Evolutionary conservation across 208 protist species (phyloP).

Genomic region (Wallacemonas sp.): DNA sequence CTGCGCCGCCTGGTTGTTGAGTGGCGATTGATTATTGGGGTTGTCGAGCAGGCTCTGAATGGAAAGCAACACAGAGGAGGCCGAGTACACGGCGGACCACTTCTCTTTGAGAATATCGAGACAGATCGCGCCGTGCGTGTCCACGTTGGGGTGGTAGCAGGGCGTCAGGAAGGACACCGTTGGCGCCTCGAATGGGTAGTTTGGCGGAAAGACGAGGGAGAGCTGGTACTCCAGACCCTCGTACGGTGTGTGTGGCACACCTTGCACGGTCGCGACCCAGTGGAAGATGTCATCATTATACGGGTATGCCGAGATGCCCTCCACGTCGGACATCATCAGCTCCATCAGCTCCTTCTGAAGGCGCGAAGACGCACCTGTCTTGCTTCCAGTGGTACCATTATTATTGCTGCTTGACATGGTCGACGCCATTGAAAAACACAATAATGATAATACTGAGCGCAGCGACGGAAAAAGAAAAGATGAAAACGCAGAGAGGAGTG

Average conservation of each 20-base stretch:
- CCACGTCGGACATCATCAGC: conserved; percentile 86
- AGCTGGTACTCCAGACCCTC: conserved; percentile 93
- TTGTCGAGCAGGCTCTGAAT: conserved; percentile 96
- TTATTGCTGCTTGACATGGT: conserved; percentile 13
- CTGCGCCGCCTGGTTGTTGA: conserved; percentile 93
- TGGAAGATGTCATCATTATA: conserved; percentile 93
- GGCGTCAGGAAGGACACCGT: conserved; percentile 92
- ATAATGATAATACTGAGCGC: conserved; percentile 6
- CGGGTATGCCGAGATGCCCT: conserved; percentile 95
- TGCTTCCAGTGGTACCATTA: conserved; percentile 22
- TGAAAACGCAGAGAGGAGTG: too few species aligned
- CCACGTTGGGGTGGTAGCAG: conserved; percentile 97
- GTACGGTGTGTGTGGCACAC: conserved; percentile 86
- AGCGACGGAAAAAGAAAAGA: background rate
- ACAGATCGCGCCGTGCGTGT: conserved; percentile 93
- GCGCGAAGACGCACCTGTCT: conserved; percentile 60
- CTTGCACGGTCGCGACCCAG: conserved; percentile 91
- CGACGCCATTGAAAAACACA: conserved; percentile 6
- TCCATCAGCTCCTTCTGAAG: conserved; percentile 94
- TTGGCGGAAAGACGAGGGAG: conserved; percentile 87
- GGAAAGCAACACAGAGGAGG: conserved; percentile 93
- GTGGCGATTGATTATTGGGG: conserved; percentile 95
- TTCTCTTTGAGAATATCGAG: conserved; percentile 98
- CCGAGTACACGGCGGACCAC: conserved; percentile 96
- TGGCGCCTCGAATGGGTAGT: conserved; percentile 95